These are phyloP conservation scores for Arachnomyces sp. DNA, from an alignment of 2,329 filamentous ascomycete species.

Conservation along the genomic window DNA sequence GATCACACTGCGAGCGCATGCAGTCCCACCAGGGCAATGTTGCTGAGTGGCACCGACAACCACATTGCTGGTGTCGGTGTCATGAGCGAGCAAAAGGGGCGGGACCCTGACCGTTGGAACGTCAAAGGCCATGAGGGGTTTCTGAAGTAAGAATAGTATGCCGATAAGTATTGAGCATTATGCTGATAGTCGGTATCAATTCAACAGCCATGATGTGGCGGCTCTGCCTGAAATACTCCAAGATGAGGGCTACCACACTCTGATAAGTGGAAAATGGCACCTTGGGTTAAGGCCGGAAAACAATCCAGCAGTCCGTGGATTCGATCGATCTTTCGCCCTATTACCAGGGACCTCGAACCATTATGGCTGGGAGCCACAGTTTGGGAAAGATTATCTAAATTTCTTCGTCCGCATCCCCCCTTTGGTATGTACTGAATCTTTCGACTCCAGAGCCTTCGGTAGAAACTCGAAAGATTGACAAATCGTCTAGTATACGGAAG, in stretches of 20 bases:
- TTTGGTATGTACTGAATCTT: too few relatives aligned
- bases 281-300: conserved; percentile 22
- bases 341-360: conserved; percentile 28
- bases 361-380: conserved; percentile 25
- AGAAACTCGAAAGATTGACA: too few relatives aligned
- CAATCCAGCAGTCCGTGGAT: conserved; percentile 22
- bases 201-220: conserved; percentile 15
- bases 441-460: conserved; percentile 15
- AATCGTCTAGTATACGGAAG: too few relatives aligned
- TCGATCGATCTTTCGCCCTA: conserved; percentile 21
- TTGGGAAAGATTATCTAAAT: too few relatives aligned
- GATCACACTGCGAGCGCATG: conserved; percentile 25
- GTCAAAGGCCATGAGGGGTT: conserved; percentile 30
- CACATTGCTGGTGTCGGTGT: conserved; percentile 26
- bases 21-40: conserved; percentile 25
- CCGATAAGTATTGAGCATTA: too few relatives aligned
- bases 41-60: conserved; percentile 27
- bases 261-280: conserved; percentile 33
- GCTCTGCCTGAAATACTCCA: conserved; percentile 27
- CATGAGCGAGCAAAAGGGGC: conserved; percentile 20
- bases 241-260: conserved; percentile 27
- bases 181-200: too few relatives aligned
- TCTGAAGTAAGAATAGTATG: conserved; percentile 17
- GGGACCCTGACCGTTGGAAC: conserved; percentile 15
- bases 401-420: too few relatives aligned